These are phyloP conservation scores for Fraxinus paxiana DNA, from an alignment of 305 asterid species.

Conservation along the genomic window DNA sequence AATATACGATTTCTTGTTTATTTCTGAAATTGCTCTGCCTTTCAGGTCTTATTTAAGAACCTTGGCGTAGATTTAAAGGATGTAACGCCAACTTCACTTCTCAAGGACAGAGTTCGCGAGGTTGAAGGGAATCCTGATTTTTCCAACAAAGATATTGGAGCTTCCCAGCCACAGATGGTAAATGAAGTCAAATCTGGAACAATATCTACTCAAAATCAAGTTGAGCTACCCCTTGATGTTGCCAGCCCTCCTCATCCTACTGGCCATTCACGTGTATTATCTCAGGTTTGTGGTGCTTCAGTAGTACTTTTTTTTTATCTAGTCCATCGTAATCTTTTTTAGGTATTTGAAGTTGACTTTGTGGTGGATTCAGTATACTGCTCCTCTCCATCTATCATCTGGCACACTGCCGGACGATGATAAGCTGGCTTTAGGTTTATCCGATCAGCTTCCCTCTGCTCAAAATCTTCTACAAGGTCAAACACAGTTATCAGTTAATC, in stretches of 20 bases:
- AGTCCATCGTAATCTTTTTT: not conserved
- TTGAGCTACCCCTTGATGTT: conserved; percentile 70
- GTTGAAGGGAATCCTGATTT: conserved; percentile 98
- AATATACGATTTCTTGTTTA: conserved; percentile 1
- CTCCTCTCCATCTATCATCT: conserved; percentile 65
- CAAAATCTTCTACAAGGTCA: conserved; percentile 72
- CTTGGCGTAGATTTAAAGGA: conserved; percentile 86
- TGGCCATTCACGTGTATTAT: conserved; percentile 59
- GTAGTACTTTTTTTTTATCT: not conserved
- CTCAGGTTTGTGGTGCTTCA: conserved; percentile 59
- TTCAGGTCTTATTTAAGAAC: conserved; percentile 90
- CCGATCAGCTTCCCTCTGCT: conserved; percentile 49
- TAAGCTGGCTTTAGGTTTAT: conserved; percentile 27
- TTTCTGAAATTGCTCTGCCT: conserved; percentile 19
- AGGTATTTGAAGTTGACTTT: conserved; percentile 17
- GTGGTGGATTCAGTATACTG: conserved; percentile 54
- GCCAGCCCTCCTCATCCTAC: conserved; percentile 55
- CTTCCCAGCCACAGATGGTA: conserved; percentile 63
- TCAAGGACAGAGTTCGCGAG: conserved; percentile 73
- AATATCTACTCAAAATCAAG: conserved; percentile 62
- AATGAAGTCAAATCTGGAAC: conserved; percentile 73
- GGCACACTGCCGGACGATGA: conserved; percentile 75
- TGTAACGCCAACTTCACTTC: conserved; percentile 78
- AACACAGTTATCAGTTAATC: conserved; percentile 66
- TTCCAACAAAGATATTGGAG: conserved; percentile 62